A percentile compares a stretch with the other conserved stretches of the same genome.
These are phyloP conservation scores for Suhomyces coccinellae DNA, from an alignment of 1,139 yeast species.

Conservation along the genomic window DNA sequence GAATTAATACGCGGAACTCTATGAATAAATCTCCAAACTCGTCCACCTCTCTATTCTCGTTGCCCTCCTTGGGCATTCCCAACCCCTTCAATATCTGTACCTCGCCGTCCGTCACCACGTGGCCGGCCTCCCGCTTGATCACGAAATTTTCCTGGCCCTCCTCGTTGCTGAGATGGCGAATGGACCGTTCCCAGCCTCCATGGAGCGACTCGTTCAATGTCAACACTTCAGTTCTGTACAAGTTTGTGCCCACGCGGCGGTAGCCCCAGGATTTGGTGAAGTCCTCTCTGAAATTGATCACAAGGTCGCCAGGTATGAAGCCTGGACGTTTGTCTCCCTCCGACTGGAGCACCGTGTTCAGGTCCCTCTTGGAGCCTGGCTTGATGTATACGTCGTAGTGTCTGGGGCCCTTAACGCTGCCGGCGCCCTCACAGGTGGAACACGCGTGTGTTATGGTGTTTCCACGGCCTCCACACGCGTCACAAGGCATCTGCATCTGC, in stretches of 20 bases:
- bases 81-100: conserved; percentile 66
- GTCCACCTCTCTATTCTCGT: conserved; percentile 36
- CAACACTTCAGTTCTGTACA: conserved; percentile 81
- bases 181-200: conserved; percentile 78
- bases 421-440: conserved; percentile 66
- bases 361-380: conserved; percentile 69
- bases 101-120: conserved; percentile 61
- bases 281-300: conserved; percentile 58
- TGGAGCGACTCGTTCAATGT: conserved; percentile 66
- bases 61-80: conserved; percentile 76
- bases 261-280: conserved; percentile 69
- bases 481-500: conserved; percentile 77
- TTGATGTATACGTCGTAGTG: conserved; percentile 61
- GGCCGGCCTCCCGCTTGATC: conserved; percentile 52
- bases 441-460: conserved; percentile 64
- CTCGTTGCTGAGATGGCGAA: conserved; percentile 65
- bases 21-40: conserved; percentile 76
- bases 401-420: conserved; percentile 58
- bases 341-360: conserved; percentile 60
- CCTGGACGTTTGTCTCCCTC: conserved; percentile 88
- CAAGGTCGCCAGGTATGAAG: conserved; percentile 75
- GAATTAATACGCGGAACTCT: conserved; percentile 61
- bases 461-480: conserved; percentile 79
- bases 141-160: conserved; percentile 41
- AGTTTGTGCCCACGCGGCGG: conserved; percentile 69